These are phyloP conservation scores for Larix sibirica DNA, from an alignment of 83 land plant species.

Conservation along the genomic window DNA sequence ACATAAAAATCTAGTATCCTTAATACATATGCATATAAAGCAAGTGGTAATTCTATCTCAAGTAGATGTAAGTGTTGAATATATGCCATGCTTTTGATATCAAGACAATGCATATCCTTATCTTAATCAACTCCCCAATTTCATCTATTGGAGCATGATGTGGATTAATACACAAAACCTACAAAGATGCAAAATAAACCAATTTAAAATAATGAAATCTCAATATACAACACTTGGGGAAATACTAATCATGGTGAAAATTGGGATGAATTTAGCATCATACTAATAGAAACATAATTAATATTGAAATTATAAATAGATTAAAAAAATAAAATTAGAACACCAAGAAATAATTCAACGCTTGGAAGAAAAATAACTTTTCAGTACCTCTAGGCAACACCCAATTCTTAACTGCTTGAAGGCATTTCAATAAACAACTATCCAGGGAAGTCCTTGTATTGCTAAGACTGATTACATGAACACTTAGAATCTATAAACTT, in stretches of 20 bases:
- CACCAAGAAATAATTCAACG: background rate
- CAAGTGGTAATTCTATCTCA: background rate
- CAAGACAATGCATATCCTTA: slow-evolving; percentile 45
- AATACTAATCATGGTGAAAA: background rate
- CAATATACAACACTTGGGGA: background rate
- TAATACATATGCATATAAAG: background rate
- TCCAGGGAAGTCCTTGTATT: slow-evolving; percentile 51
- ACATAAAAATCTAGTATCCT: background rate
- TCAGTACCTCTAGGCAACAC: slow-evolving; percentile 76
- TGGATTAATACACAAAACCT: slow-evolving; percentile 89
- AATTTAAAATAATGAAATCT: background rate
- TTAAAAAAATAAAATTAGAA: background rate
- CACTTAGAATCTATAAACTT: slow-evolving; percentile 49
- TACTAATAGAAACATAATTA: background rate
- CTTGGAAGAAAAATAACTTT: background rate
- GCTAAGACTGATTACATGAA: slow-evolving; percentile 46
- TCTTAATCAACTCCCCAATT: slow-evolving; percentile 64
- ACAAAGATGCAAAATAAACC: background rate
- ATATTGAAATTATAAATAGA: background rate
- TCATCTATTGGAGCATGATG: slow-evolving; percentile 57
- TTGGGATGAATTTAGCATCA: background rate
- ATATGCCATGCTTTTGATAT: background rate
- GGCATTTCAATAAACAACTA: slow-evolving; percentile 44
- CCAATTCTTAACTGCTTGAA: slow-evolving; percentile 63
- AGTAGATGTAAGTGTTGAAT: background rate